Base-by-base conservation (phyloP, 805 yeast species). In the Suhomyces faveliae region DNA sequence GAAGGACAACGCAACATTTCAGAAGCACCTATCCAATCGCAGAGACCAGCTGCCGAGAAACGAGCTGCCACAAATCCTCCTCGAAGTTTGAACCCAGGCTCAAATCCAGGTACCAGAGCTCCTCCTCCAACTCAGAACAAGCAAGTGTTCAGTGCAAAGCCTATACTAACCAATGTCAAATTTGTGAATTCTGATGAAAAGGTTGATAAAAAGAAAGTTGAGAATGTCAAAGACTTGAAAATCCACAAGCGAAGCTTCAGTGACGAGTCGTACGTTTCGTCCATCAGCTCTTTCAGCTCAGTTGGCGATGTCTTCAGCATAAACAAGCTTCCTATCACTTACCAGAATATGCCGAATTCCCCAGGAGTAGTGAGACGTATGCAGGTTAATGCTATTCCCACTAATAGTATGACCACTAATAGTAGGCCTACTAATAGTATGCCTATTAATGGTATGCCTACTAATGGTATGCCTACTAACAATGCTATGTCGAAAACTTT, bases 261-360 rank as follows among this genome's bases (percentile, higher is more conserved):
- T 39, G 74, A 59, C 25, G 66, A 71, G 44, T 68, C 74, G 1
- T 61, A 57, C 15, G 71, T 67, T 1, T 68, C 74, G 4, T 66
- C 74, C 0, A 66, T 70, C 10, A 67, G 73, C 49, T 63, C 71
- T 0, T 65, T 68, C 47, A 67, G 71, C 49, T 62, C 73, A 1
- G 54, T 64, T 13, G 71, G 69, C 1, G 74, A 68, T 38, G 52
- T 63, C 19, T 50, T 62, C 51, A 61, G 58, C 40, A 53, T 57
- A 22, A 46, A 52, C 8, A 49, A 37, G 4, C 15, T 43, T 3
- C 48, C 51, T 2, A 23, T 40, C 10, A 33, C 33, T 21, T 46
- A 20, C 43, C 38, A 35, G 33, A 30, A 29, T 15, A 35, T 30
- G 37, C 24, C 20, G 19, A 29, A 17, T 20, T 19, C 38, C n/a